Evolutionary conservation across 2,329 filamentous ascomycete species (phyloP).

Genomic region (Microsporum ferrugineum): DNA sequence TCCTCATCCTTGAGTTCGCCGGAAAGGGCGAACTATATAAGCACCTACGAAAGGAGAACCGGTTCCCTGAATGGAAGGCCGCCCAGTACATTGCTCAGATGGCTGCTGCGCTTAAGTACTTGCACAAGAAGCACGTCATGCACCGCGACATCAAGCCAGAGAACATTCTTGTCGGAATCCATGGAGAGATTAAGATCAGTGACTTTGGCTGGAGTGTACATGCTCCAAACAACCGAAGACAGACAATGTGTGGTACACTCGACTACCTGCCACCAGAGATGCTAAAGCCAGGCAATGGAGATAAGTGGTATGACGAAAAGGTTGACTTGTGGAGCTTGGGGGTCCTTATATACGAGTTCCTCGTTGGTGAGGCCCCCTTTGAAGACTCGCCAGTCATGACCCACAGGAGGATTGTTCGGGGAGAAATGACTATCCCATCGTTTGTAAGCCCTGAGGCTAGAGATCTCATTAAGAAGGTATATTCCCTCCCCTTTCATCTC

Average conservation of each 20-base stretch:
- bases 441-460: slow-evolving; percentile 84
- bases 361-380: slow-evolving; percentile 92
- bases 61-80: slow-evolving; percentile 76
- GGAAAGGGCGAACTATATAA: slow-evolving; percentile 82
- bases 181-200: slow-evolving; percentile 96
- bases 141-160: slow-evolving; percentile 96
- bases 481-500: no score
- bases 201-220: slow-evolving; percentile 99
- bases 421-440: slow-evolving; percentile 82
- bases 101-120: slow-evolving; percentile 77
- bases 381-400: slow-evolving; percentile 95
- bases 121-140: slow-evolving; percentile 95
- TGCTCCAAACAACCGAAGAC: slow-evolving; percentile 82
- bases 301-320: slow-evolving; percentile 89
- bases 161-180: slow-evolving; percentile 90
- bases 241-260: slow-evolving; percentile 93
- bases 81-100: slow-evolving; percentile 83
- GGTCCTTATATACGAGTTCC: slow-evolving; percentile 89
- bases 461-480: slow-evolving; percentile 81
- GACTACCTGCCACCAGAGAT: slow-evolving; percentile 98
- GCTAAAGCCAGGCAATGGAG: slow-evolving; percentile 67
- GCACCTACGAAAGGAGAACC: slow-evolving; percentile 64
- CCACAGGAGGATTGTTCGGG: slow-evolving; percentile 72
- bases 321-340: slow-evolving; percentile 94
- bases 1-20: slow-evolving; percentile 77